These are phyloP conservation scores for Ailanthus altissimus DNA, from an alignment of 345 rosid genomes.

Conservation along the genomic window DNA sequence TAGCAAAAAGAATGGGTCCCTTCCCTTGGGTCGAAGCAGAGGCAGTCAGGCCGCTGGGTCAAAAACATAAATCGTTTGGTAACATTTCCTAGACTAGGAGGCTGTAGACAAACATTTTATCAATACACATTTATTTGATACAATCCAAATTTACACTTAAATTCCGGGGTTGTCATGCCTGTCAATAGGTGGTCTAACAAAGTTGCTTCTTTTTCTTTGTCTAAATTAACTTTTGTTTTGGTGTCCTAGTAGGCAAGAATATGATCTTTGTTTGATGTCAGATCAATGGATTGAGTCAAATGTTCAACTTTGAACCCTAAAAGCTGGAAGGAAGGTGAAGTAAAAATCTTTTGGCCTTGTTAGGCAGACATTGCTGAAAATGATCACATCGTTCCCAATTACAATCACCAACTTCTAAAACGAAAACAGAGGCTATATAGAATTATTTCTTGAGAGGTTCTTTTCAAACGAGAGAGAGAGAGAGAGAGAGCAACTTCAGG, in stretches of 20 bases:
- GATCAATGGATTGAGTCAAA: neutral
- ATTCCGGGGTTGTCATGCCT: neutral
- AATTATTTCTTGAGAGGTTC: neutral
- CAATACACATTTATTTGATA: neutral
- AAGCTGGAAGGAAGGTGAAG: neutral
- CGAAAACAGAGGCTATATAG: too few species aligned
- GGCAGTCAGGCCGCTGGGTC: neutral
- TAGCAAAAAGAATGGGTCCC: neutral
- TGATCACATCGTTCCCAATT: neutral
- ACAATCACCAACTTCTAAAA: neutral
- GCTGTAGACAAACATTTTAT: slow-evolving; percentile 8
- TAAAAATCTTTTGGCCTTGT: neutral
- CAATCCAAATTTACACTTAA: neutral
- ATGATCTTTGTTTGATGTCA: too few species aligned
- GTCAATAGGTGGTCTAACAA: neutral
- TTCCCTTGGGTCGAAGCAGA: neutral
- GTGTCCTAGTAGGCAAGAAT: neutral
- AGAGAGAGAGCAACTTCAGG: neutral
- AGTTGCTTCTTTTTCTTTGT: neutral
- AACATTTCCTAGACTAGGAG: neutral
- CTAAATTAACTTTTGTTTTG: neutral
- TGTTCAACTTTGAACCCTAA: neutral
- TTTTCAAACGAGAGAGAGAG: too few species aligned
- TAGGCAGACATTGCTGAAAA: neutral
- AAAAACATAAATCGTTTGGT: neutral